These are phyloP conservation scores for Rhododendron mucronatum DNA, from an alignment of 148 eudicot genomes.

Conservation along the genomic window DNA sequence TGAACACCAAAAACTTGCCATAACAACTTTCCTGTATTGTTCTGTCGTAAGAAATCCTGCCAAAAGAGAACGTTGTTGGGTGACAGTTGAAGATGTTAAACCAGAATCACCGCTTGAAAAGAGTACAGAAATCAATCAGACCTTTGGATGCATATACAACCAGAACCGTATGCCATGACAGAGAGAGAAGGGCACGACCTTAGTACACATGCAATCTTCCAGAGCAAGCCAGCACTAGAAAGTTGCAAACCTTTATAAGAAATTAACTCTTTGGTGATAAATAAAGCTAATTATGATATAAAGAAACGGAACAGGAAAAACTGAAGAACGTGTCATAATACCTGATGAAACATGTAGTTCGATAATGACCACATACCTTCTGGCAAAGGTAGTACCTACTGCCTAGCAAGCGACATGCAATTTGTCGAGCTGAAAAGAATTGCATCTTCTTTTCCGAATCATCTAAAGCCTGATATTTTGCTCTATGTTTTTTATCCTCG, in stretches of 20 bases:
- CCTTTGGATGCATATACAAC: slow-evolving; percentile 99
- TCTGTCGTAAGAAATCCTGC: slow-evolving; percentile 92
- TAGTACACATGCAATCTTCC: slow-evolving; percentile 90
- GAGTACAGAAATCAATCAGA: slow-evolving; percentile 22
- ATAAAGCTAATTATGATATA: not conserved
- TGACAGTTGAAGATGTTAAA: not conserved
- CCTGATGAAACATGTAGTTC: not conserved
- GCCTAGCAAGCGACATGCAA: slow-evolving; percentile 96
- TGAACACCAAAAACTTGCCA: slow-evolving; percentile 96
- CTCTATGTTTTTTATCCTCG: slow-evolving; percentile 93
- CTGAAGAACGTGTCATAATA: not conserved
- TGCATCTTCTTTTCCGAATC: slow-evolving; percentile 74
- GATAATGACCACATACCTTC: slow-evolving; percentile 40
- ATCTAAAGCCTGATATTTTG: slow-evolving; percentile 56
- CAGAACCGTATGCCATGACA: slow-evolving; percentile 72
- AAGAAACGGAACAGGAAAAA: not conserved
- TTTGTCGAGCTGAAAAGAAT: slow-evolving; percentile 85
- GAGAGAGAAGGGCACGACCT: slow-evolving; percentile 44
- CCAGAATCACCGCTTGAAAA: not conserved
- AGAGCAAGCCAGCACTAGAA: slow-evolving; percentile 86
- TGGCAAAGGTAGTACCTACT: slow-evolving; percentile 97
- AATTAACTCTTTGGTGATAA: not conserved
- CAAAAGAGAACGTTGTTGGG: slow-evolving; percentile 4
- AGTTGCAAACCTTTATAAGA: not conserved
- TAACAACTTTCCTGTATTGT: slow-evolving; percentile 93